Evolutionary conservation across 192 early-diverging fungal genomes (phyloP), one percentile per base, ranked within the genome.

Genomic region (Powellomyces hirtus): DNA sequence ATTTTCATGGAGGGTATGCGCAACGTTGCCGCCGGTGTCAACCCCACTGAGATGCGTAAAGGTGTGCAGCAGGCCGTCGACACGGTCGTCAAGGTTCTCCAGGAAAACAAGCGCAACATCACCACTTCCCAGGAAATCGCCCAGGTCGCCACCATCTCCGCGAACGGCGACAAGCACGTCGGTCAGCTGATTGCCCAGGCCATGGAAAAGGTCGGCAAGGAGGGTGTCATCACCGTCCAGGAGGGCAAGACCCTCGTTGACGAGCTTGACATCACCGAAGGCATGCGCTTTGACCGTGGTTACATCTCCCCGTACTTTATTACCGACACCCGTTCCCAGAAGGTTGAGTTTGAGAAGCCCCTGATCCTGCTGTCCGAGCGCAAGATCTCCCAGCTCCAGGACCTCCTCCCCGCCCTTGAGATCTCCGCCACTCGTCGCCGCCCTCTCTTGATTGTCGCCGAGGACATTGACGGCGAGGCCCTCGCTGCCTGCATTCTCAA

Each of bases 121-220:
- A 97, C 95, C 37, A 96, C 95, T 51, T 90, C 90, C 51, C 85
- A 93, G 81, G 96, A 98, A 78, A 91, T 99, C 78, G 94, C 95
- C 33, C 98, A 99, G 84, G 95, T 95, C 53, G 98, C 95, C 38
- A 96, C 98, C 61, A 99, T 98, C 82, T 98, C 96, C 35, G 98
- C 98, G 63, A 99, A 99, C 79, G 98, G 98, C 74, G 98, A 99
- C 84, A 89, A 88, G 66, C 92, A 96, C 71, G 92, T 99, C 36
- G 98, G 98, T 64, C 79, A 87, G 59, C 76, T 98, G 81, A 95
- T 99, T 83, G 96, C 98, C 55, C 92, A 93, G 69, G 98, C 98
- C 35, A 99, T 99, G 98, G 96, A 99, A 82, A 98, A 98, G 89
- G 98, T 99, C 66, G 98, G 98, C 66, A 99, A 99, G 85, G 98